Conservation (phyloP, 1,284 basidiomycete genomes). For the Dichomitus squalens region DNA sequence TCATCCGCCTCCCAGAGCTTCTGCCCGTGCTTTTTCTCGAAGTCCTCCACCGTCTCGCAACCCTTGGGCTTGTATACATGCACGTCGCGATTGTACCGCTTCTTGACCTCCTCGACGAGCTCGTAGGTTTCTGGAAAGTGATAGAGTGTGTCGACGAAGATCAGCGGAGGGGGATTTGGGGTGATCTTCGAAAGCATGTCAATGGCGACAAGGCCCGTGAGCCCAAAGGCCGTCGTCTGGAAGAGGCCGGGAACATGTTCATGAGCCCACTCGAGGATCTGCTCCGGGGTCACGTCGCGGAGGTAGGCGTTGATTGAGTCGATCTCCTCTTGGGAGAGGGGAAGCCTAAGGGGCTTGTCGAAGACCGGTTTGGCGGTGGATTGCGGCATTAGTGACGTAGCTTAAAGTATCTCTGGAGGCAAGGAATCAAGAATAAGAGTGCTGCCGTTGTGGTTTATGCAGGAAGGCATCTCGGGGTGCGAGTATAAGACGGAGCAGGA, state of each 20-base stretch:
- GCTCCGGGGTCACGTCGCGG: slow-evolving; percentile 69
- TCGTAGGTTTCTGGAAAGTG: slow-evolving; percentile 95
- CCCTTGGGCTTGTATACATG: slow-evolving; percentile 82
- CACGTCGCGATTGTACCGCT: slow-evolving; percentile 75
- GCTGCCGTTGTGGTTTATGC: background rate
- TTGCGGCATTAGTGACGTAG: slow-evolving; percentile 7
- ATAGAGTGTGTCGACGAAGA: slow-evolving; percentile 96
- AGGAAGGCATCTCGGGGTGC: slow-evolving; percentile 7
- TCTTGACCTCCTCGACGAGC: slow-evolving; percentile 80
- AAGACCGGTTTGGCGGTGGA: slow-evolving; percentile 31
- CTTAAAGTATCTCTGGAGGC: background rate
- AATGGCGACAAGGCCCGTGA: slow-evolving; percentile 88
- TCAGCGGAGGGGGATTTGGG: slow-evolving; percentile 65
- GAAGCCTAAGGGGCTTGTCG: slow-evolving; percentile 57
- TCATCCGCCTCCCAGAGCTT: slow-evolving; percentile 91
- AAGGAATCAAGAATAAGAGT: background rate
- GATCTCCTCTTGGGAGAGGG: slow-evolving; percentile 66
- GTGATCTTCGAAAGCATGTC: slow-evolving; percentile 91
- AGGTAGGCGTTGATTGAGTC: slow-evolving; percentile 76
- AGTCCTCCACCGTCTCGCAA: slow-evolving; percentile 71
- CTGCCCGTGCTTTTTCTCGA: slow-evolving; percentile 83
- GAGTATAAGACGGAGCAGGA: slow-evolving; percentile 14
- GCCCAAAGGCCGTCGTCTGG: slow-evolving; percentile 93
- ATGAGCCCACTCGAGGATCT: slow-evolving; percentile 85
- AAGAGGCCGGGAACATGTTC: slow-evolving; percentile 78